Percentiles rank a stretch among this genome's conserved stretches.
phyloP scores from a whole-genome alignment of 1,284 basidiomycete genomes.

The Tilletiopsis washingtonensis region DNA sequence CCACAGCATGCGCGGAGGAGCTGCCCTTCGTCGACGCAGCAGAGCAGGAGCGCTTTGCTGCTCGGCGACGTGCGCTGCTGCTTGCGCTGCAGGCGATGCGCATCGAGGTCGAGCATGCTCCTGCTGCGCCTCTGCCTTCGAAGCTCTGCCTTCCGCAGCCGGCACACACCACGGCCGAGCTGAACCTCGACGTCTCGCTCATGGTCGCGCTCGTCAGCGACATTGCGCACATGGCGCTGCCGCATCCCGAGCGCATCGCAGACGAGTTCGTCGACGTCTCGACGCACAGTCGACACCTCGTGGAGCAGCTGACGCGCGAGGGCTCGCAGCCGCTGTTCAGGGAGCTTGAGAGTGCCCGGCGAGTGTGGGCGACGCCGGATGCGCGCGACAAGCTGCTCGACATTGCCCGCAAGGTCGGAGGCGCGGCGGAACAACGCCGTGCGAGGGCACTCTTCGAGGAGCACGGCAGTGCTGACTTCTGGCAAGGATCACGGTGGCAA shows the following conservation, averaged over 20 bases:
- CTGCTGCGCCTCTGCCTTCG: slow-evolving; percentile 8
- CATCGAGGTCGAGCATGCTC: slow-evolving; percentile 11
- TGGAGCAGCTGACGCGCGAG: slow-evolving; percentile 19
- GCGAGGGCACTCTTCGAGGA: slow-evolving; percentile 17
- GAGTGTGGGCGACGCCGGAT: background rate
- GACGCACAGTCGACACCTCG: background rate
- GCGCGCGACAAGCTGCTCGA: slow-evolving; percentile 6
- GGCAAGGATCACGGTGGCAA: slow-evolving; percentile 18
- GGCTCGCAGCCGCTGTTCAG: slow-evolving; percentile 4
- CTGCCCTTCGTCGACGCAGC: slow-evolving; percentile 4
- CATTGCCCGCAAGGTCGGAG: slow-evolving; percentile 13
- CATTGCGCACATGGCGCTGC: slow-evolving; percentile 17
- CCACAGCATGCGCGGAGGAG: no score
- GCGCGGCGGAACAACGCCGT: slow-evolving; percentile 19
- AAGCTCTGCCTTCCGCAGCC: slow-evolving; percentile 2
- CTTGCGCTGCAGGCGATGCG: background rate
- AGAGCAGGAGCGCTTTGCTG: background rate
- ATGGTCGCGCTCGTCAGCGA: slow-evolving; percentile 36
- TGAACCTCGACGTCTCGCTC: slow-evolving; percentile 39
- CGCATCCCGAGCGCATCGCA: background rate
- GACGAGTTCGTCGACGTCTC: background rate
- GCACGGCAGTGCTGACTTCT: slow-evolving; percentile 12
- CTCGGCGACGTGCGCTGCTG: background rate
- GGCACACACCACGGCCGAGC: slow-evolving; percentile 8
- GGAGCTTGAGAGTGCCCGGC: background rate